These are phyloP conservation scores for Rhodotorula diobovata DNA, from an alignment of 768 basidiomycete species.

Conservation along the genomic window DNA sequence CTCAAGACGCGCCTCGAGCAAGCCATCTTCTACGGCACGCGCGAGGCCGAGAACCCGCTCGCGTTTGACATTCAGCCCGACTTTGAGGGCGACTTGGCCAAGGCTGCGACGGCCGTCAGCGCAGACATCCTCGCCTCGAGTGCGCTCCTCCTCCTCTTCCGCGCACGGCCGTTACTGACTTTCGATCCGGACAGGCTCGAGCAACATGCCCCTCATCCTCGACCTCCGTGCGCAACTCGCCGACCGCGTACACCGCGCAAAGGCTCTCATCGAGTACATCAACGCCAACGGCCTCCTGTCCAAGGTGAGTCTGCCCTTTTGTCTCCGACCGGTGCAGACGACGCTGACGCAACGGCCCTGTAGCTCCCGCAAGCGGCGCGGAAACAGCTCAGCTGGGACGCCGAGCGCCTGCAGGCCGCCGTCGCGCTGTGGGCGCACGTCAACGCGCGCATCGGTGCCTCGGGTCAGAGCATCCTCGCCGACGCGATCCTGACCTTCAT, in stretches of 20 bases:
- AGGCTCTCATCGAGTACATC: slow-evolving; percentile 82
- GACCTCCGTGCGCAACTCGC: slow-evolving; percentile 74
- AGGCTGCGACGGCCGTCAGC: slow-evolving; percentile 47
- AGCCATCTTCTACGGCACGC: slow-evolving; percentile 50
- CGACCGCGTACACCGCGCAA: slow-evolving; percentile 67
- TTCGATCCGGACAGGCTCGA: slow-evolving; percentile 52
- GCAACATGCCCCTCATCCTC: slow-evolving; percentile 67
- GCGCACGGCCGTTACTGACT: not conserved
- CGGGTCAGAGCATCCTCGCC: slow-evolving; percentile 55
- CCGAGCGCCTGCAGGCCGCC: slow-evolving; percentile 77
- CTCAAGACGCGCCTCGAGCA: slow-evolving; percentile 50
- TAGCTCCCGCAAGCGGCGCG: slow-evolving; percentile 78
- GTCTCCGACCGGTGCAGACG: not conserved
- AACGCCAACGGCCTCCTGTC: slow-evolving; percentile 74
- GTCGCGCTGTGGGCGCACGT: slow-evolving; percentile 67
- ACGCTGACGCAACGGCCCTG: not conserved
- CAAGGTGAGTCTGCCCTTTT: slow-evolving; percentile 55
- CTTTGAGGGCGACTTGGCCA: slow-evolving; percentile 46
- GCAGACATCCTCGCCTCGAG: slow-evolving; percentile 61
- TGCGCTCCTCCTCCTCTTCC: slow-evolving; percentile 44
- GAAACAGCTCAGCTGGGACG: slow-evolving; percentile 69
- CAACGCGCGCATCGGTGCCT: slow-evolving; percentile 44
- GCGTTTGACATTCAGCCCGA: slow-evolving; percentile 47
- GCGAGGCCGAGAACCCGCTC: slow-evolving; percentile 47
- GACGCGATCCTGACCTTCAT: slow-evolving; percentile 67